phyloP scores from a whole-genome alignment of 495 filamentous ascomycete species.

The Aspergillus nanangensis region DNA sequence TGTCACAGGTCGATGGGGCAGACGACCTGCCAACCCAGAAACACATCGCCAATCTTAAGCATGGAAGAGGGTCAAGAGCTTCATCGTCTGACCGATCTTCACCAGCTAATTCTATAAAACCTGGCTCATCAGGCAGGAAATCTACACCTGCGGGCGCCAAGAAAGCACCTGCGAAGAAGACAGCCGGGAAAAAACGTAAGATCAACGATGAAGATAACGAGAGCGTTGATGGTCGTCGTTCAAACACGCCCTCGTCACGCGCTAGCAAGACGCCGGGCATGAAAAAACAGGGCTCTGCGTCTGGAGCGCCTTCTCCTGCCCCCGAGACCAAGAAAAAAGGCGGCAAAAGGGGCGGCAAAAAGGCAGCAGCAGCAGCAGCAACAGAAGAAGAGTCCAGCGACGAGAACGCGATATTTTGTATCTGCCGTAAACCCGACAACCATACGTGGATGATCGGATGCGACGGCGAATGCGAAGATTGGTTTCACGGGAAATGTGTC shows the following conservation, averaged over 20 bases:
- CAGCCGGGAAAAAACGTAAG: conserved; percentile 55
- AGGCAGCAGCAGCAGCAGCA: conserved; percentile 24
- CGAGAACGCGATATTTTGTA: conserved; percentile 57
- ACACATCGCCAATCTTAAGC: conserved; percentile 36
- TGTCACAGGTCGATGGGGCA: conserved; percentile 26
- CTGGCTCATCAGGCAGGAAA: conserved; percentile 32
- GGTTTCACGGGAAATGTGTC: conserved; percentile 70
- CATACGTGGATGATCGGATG: conserved; percentile 76
- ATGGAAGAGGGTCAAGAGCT: conserved; percentile 25
- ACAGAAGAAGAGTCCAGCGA: conserved; percentile 43
- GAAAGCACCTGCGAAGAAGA: conserved; percentile 55
- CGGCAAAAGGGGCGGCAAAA: conserved; percentile 21
- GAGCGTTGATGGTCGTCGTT: conserved; percentile 36
- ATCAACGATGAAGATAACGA: conserved; percentile 41
- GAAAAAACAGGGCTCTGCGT: conserved; percentile 38
- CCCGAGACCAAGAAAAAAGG: conserved; percentile 35
- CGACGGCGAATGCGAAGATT: conserved; percentile 68
- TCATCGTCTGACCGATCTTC: conserved; percentile 34
- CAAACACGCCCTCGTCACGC: conserved; percentile 46
- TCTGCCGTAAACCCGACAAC: conserved; percentile 66
- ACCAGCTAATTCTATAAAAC: conserved; percentile 28
- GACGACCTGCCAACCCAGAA: conserved; percentile 38
- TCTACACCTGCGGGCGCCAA: conserved; percentile 37
- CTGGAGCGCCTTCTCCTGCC: conserved; percentile 34
- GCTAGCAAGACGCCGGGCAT: conserved; percentile 41